Conservation (phyloP, 2,329 filamentous ascomycete species). For the Fusarium neocosmosporiellum region DNA sequence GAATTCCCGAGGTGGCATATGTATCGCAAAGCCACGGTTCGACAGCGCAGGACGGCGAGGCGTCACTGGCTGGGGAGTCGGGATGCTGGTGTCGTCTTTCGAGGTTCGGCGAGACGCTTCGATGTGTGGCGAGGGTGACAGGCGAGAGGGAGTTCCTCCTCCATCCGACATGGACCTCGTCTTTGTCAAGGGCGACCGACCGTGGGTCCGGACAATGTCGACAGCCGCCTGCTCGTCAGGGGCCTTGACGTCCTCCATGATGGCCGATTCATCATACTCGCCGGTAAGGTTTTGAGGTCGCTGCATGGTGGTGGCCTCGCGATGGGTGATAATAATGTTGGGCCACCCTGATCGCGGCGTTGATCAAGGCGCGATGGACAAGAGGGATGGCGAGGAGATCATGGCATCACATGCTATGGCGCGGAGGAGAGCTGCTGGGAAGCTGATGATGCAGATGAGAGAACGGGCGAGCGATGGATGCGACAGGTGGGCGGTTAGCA, state of each 20-base stretch:
- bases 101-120: constrained; percentile 66
- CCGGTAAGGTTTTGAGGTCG: constrained; percentile 26
- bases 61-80: constrained; percentile 68
- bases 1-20: constrained; percentile 49
- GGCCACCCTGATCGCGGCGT: constrained; percentile 31
- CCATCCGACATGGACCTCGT: constrained; percentile 75
- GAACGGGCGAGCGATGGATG: constrained; percentile 32
- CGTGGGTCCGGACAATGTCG: constrained; percentile 25
- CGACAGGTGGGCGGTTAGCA: constrained; percentile 31
- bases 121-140: constrained; percentile 69
- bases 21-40: constrained; percentile 66
- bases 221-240: constrained; percentile 26
- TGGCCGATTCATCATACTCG: constrained; percentile 48
- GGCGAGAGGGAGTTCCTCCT: constrained; percentile 63
- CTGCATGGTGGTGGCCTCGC: constrained; percentile 31
- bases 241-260: constrained; percentile 46
- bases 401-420: constrained; percentile 31
- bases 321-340: constrained; percentile 6
- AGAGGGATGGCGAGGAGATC: constrained; percentile 3
- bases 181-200: constrained; percentile 60
- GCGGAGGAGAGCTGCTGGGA: constrained; percentile 1
- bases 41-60: constrained; percentile 76
- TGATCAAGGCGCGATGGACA: constrained; percentile 35
- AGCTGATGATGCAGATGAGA: constrained; percentile 25
- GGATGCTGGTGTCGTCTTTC: constrained; percentile 74